Percentiles rank a stretch among this genome's conserved stretches.
Conservation (phyloP, 495 filamentous ascomycete genomes). For the Annulohypoxylon nitens region DNA sequence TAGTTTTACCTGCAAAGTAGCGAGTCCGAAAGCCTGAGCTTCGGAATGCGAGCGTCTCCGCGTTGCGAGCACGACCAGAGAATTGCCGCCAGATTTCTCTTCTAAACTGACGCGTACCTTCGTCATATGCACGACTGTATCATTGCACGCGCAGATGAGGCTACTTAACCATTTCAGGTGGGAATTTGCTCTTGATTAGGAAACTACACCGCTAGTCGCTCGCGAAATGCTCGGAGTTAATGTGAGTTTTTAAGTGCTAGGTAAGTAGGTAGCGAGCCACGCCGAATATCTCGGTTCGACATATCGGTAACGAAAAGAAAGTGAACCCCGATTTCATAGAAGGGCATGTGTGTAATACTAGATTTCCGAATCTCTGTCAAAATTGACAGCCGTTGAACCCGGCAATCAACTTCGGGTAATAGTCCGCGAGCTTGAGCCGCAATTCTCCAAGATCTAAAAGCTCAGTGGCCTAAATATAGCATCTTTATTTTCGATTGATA, state of each 20-base stretch:
- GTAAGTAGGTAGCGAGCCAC: not conserved
- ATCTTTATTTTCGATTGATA: not conserved
- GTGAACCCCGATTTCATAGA: not conserved
- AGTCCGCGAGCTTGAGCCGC: constrained; percentile 19
- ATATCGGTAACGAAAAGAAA: not conserved
- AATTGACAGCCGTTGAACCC: no score
- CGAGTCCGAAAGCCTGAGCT: not conserved
- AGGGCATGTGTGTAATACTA: not conserved
- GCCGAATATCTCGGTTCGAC: not conserved
- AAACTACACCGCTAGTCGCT: constrained; percentile 1
- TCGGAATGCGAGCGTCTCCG: not conserved
- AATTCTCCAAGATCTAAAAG: not conserved
- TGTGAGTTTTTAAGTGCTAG: not conserved
- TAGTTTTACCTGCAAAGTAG: not conserved
- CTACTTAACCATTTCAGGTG: constrained; percentile 12
- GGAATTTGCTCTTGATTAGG: constrained; percentile 4
- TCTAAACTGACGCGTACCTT: constrained; percentile 7
- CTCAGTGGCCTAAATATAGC: not conserved
- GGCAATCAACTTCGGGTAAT: constrained; percentile 3
- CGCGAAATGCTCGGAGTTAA: not conserved
- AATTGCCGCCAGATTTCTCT: not conserved
- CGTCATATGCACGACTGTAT: constrained; percentile 1
- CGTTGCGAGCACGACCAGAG: not conserved
- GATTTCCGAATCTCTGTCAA: not conserved
- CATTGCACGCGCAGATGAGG: constrained; percentile 3